phyloP scores from a whole-genome alignment of 2,329 filamentous ascomycete species.

The Phialophora tarda region DNA sequence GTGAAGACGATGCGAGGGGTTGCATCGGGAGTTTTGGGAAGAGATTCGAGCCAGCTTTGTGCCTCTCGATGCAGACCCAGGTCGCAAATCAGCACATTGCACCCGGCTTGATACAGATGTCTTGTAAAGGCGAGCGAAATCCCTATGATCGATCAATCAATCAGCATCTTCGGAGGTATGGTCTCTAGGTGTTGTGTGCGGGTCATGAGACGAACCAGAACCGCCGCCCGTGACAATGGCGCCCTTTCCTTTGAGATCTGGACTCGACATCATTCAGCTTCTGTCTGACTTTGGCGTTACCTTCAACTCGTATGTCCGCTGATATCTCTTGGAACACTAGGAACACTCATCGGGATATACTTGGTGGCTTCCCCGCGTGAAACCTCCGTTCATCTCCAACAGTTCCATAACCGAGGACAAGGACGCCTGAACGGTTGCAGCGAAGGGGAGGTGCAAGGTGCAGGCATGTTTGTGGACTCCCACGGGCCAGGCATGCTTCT shows the following conservation, averaged over 20 bases:
- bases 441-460: neutral
- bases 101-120: constrained; percentile 49
- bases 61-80: constrained; percentile 52
- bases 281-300: neutral
- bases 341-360: neutral
- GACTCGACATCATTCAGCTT: neutral
- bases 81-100: constrained; percentile 54
- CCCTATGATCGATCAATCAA: constrained; percentile 37
- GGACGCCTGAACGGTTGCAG: neutral
- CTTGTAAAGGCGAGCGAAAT: constrained; percentile 53
- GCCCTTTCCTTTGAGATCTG: constrained; percentile 35
- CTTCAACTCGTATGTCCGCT: neutral
- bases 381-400: neutral
- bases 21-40: neutral
- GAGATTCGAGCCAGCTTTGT: constrained; percentile 46
- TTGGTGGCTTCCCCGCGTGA: constrained; percentile 1
- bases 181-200: neutral
- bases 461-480: neutral
- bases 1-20: constrained; percentile 49
- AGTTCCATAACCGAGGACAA: constrained; percentile 3
- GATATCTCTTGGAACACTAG: neutral
- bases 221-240: constrained; percentile 61
- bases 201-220: constrained; percentile 49
- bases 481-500: neutral
- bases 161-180: neutral